These are phyloP conservation scores for Hydnomerulius pinastri DNA, from an alignment of 768 basidiomycete species.

Conservation along the genomic window DNA sequence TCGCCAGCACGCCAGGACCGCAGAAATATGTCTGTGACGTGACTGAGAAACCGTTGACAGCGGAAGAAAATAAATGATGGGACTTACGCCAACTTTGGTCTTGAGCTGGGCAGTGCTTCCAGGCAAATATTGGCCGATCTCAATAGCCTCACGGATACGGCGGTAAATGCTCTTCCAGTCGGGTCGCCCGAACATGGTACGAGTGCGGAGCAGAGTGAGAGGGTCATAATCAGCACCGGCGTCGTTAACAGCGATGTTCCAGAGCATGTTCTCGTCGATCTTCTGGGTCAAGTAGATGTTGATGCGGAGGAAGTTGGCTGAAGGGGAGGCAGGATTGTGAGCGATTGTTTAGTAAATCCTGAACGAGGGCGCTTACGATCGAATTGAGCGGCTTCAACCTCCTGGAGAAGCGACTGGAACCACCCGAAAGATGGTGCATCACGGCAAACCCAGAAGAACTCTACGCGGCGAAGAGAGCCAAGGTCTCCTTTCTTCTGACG, in stretches of 20 bases:
- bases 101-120: conserved; percentile 77
- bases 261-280: conserved; percentile 83
- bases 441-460: conserved; percentile 94
- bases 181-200: conserved; percentile 91
- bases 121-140: conserved; percentile 78
- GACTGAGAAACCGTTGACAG: conserved; percentile 5
- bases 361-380: conserved; percentile 63
- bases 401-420: conserved; percentile 89
- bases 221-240: conserved; percentile 86
- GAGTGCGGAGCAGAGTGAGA: conserved; percentile 82
- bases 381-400: conserved; percentile 85
- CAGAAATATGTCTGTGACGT: conserved; percentile 79
- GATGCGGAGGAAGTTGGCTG: conserved; percentile 91
- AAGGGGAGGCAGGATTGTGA: conserved; percentile 13
- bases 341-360: not conserved
- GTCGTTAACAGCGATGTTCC: conserved; percentile 90
- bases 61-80: not conserved
- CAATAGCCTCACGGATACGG: conserved; percentile 75
- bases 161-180: conserved; percentile 85
- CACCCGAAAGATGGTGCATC: conserved; percentile 98
- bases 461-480: conserved; percentile 82
- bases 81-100: conserved; percentile 79
- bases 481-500: conserved; percentile 76
- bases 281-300: conserved; percentile 89
- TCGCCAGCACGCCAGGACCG: conserved; percentile 75